Percentiles rank a stretch among this genome's conserved stretches.
phyloP scores from a whole-genome alignment of 2,329 filamentous ascomycete species.

The Colletotrichum graminicola region DNA sequence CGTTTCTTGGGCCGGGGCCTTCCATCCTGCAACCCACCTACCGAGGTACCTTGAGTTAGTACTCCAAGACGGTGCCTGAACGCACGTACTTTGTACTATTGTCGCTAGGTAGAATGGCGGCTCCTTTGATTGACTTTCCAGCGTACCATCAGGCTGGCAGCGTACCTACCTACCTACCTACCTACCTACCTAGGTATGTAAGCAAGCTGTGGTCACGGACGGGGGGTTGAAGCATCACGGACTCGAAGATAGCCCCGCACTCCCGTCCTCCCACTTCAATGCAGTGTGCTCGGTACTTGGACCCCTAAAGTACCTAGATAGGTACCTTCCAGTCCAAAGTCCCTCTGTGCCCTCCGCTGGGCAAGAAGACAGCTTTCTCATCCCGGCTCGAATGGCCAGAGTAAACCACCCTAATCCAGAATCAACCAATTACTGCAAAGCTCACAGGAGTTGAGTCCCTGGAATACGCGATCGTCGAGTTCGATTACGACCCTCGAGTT shows the following conservation, averaged over 20 bases:
- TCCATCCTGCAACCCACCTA: background rate
- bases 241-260: slow-evolving; percentile 25
- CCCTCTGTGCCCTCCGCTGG: background rate
- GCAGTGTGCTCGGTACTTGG: slow-evolving; percentile 28
- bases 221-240: slow-evolving; percentile 12
- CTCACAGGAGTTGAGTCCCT: background rate
- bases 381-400: slow-evolving; percentile 13
- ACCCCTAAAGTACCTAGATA: slow-evolving; percentile 14
- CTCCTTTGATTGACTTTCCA: slow-evolving; percentile 26
- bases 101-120: background rate
- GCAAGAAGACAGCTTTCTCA: slow-evolving; percentile 13
- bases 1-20: slow-evolving; percentile 3
- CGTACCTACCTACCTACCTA: too few relatives aligned
- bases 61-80: slow-evolving; percentile 12
- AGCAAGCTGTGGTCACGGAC: background rate
- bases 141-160: slow-evolving; percentile 3
- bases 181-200: background rate
- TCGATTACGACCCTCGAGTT: background rate
- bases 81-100: slow-evolving; percentile 27
- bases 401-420: background rate
- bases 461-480: slow-evolving; percentile 31
- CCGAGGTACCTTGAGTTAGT: too few relatives aligned
- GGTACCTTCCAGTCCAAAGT: background rate
- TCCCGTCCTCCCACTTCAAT: slow-evolving; percentile 8
- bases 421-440: slow-evolving; percentile 19